These are phyloP conservation scores for Ceratopteris richardii DNA, from an alignment of 75 land plant species.

Conservation along the genomic window DNA sequence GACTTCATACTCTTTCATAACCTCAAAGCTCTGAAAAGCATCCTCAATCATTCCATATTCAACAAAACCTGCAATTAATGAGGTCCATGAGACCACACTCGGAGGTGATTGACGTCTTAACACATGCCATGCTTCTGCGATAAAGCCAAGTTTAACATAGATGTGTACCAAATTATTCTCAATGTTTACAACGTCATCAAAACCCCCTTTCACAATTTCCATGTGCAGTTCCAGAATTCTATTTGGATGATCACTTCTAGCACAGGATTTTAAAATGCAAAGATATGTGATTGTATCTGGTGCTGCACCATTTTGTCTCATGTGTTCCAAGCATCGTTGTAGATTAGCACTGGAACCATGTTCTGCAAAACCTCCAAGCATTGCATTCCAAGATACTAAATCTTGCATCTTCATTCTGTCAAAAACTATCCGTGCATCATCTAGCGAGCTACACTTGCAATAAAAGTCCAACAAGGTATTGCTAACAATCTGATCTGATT, in stretches of 20 bases:
- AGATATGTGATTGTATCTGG: conserved; percentile 14
- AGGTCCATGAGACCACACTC: conserved; percentile 36
- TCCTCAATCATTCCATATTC: conserved; percentile 27
- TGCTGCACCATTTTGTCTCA: conserved; percentile 12
- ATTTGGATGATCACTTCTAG: neutral
- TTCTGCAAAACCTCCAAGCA: conserved; percentile 11
- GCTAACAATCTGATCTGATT: neutral
- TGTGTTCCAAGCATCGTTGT: conserved; percentile 3
- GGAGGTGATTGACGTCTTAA: conserved; percentile 24
- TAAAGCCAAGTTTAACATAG: conserved; percentile 48
- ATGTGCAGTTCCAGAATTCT: conserved; percentile 10
- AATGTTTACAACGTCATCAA: conserved; percentile 9
- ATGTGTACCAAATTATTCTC: conserved; percentile 24
- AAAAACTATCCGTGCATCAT: conserved; percentile 28
- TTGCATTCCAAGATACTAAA: conserved; percentile 15
- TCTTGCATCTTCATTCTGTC: conserved; percentile 37
- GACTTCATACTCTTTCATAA: conserved; percentile 11
- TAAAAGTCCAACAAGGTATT: conserved; percentile 28
- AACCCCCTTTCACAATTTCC: conserved; percentile 9
- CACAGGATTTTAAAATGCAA: conserved; percentile 14
- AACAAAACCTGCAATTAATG: conserved; percentile 31
- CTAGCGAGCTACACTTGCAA: conserved; percentile 22
- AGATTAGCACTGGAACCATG: neutral
- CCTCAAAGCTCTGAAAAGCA: conserved; percentile 20
- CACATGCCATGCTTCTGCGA: conserved; percentile 30